These are phyloP conservation scores for Rhodosporidiobolus sp. DNA, from an alignment of 768 basidiomycete genomes.

Conservation along the genomic window DNA sequence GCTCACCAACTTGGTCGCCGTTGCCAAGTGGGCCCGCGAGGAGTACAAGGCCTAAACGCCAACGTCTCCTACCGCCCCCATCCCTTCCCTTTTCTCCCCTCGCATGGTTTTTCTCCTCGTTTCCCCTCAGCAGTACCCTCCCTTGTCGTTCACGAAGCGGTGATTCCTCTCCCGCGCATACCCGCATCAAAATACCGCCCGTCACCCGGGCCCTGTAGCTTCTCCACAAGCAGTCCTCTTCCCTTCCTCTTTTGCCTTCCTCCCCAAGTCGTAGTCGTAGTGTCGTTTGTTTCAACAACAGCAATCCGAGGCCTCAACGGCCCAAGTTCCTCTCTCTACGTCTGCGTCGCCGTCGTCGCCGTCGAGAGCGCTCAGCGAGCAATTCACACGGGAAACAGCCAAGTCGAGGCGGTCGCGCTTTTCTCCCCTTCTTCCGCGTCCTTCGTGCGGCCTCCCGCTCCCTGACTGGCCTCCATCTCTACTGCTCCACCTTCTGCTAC, in stretches of 20 bases:
- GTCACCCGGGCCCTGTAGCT: neutral
- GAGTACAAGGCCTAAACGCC: conserved; percentile 53
- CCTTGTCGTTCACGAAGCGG: conserved; percentile 10
- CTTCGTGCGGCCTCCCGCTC: too few species aligned
- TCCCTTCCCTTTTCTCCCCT: neutral
- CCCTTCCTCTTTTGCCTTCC: neutral
- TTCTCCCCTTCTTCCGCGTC: too few species aligned
- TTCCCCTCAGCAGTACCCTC: neutral
- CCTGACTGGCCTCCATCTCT: too few species aligned
- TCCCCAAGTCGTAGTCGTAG: too few species aligned
- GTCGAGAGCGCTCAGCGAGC: too few species aligned
- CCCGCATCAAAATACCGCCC: neutral
- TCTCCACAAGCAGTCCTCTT: neutral
- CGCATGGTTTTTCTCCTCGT: neutral
- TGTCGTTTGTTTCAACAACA: too few species aligned
- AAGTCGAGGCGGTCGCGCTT: too few species aligned
- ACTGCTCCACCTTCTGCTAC: too few species aligned
- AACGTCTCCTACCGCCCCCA: neutral
- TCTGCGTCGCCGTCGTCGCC: too few species aligned
- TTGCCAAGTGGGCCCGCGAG: conserved; percentile 88
- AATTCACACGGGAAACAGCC: too few species aligned
- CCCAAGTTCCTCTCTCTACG: too few species aligned
- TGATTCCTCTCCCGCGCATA: conserved; percentile 31
- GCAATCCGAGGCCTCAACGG: too few species aligned
- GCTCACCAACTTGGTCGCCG: conserved; percentile 71